A percentile compares a stretch with the other conserved stretches of the same genome.
Evolutionary conservation across 164 flowering plant species (phyloP).

Genomic region (Tinospora cordifolia): DNA sequence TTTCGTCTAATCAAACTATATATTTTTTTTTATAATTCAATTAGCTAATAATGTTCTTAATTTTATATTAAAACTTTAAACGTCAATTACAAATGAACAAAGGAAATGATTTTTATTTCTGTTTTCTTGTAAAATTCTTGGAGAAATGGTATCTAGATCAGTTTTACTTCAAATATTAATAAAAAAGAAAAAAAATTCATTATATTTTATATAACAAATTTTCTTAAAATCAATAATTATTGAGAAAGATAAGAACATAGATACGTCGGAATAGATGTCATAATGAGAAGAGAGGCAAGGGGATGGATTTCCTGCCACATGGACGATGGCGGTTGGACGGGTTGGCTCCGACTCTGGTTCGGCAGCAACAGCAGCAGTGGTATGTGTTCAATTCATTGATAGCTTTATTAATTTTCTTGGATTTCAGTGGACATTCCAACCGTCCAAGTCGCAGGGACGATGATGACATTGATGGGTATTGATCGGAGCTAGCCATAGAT

Average conservation of each 20-base stretch:
- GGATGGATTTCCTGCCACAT: constrained; percentile 9
- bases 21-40: too few species aligned
- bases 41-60: too few species aligned
- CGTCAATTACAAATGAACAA: too few species aligned
- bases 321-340: constrained; percentile 14
- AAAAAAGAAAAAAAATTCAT: too few species aligned
- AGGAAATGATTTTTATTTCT: too few species aligned
- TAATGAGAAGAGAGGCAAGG: constrained; percentile 9
- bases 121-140: too few species aligned
- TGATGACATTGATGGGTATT: constrained; percentile 10
- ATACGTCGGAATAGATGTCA: background rate
- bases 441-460: constrained; percentile 12
- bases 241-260: constrained; percentile 1
- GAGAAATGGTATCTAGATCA: too few species aligned
- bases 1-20: too few species aligned
- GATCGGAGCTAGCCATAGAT: too few species aligned
- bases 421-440: constrained; percentile 12
- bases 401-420: constrained; percentile 3
- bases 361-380: background rate
- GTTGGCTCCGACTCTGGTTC: constrained; percentile 6
- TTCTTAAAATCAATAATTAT: background rate
- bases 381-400: constrained; percentile 5
- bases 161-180: too few species aligned
- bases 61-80: too few species aligned
- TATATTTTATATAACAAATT: too few species aligned